Conservation (phyloP, 2,329 filamentous ascomycete species). For the Alternaria triticimaculans region DNA sequence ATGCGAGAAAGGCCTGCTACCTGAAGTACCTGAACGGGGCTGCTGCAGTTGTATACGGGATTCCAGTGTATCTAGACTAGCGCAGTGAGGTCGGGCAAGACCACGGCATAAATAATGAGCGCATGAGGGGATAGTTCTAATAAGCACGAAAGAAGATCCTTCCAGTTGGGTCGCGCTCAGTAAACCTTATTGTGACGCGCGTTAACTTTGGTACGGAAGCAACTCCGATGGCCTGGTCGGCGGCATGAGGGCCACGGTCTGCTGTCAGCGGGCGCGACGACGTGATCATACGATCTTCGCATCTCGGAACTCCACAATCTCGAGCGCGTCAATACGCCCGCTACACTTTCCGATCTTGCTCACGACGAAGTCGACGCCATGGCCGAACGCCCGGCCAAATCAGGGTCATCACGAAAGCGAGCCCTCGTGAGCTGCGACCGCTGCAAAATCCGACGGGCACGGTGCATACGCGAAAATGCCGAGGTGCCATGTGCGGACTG, state of each 20-base stretch:
- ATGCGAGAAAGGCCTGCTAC: conserved; percentile 78
- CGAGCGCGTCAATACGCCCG: not conserved
- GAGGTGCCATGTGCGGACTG: conserved; percentile 50
- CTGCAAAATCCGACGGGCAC: conserved; percentile 38
- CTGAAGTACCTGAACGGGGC: conserved; percentile 92
- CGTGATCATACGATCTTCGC: not conserved
- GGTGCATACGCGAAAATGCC: conserved; percentile 37
- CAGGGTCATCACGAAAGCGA: conserved; percentile 33
- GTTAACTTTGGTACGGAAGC: conserved; percentile 8
- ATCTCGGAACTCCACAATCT: conserved; percentile 10
- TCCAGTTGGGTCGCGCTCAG: not conserved
- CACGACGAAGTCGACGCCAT: conserved; percentile 8
- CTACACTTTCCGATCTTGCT: not conserved
- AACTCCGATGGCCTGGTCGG: conserved; percentile 5
- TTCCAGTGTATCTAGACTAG: conserved; percentile 79
- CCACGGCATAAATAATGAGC: not conserved
- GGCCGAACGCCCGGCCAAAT: conserved; percentile 22
- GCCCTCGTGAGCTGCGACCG: conserved; percentile 42
- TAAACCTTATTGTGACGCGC: not conserved
- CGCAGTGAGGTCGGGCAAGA: not conserved
- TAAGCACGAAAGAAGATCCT: not conserved
- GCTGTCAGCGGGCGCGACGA: not conserved
- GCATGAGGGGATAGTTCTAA: not conserved
- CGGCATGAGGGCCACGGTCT: conserved; percentile 3
- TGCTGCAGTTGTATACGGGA: conserved; percentile 91